A percentile compares a stretch with the other conserved stretches of the same genome.
Evolutionary conservation across 2,329 filamentous ascomycete genomes (phyloP).

Genomic region (Xylariales sp.): DNA sequence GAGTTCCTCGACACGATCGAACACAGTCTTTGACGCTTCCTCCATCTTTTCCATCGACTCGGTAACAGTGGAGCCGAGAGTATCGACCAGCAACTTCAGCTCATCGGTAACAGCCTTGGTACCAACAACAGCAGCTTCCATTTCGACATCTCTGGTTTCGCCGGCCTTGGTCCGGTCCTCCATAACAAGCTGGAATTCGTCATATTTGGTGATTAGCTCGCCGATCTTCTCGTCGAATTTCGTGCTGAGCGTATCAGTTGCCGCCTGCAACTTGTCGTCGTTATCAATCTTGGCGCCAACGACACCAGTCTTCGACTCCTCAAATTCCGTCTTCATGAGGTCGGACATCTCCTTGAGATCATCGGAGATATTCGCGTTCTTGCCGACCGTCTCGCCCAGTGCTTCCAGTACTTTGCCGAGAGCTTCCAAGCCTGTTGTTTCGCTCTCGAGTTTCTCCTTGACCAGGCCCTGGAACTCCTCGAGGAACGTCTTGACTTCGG

Average conservation of each 20-base stretch:
- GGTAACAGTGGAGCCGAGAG: slow-evolving; percentile 73
- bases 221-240: slow-evolving; percentile 64
- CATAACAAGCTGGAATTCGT: slow-evolving; percentile 71
- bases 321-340: slow-evolving; percentile 79
- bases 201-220: slow-evolving; percentile 81
- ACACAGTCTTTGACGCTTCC: slow-evolving; percentile 82
- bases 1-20: slow-evolving; percentile 75
- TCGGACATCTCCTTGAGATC: slow-evolving; percentile 69
- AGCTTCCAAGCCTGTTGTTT: slow-evolving; percentile 65
- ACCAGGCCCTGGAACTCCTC: slow-evolving; percentile 75
- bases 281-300: slow-evolving; percentile 77
- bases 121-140: slow-evolving; percentile 67
- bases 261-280: slow-evolving; percentile 68
- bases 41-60: slow-evolving; percentile 84
- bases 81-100: slow-evolving; percentile 79
- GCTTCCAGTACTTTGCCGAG: slow-evolving; percentile 66
- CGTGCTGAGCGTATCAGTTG: slow-evolving; percentile 46
- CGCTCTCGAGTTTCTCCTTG: slow-evolving; percentile 71
- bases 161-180: slow-evolving; percentile 70
- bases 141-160: slow-evolving; percentile 67
- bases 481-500: slow-evolving; percentile 71
- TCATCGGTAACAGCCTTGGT: slow-evolving; percentile 84
- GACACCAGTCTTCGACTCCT: slow-evolving; percentile 75
- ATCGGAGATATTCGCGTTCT: slow-evolving; percentile 53
- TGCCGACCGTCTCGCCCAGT: slow-evolving; percentile 57